Percentiles rank a stretch among this genome's conserved stretches.
Evolutionary conservation across 176 grass and related monocot species (phyloP).

Genomic region (Chloris gayana): DNA sequence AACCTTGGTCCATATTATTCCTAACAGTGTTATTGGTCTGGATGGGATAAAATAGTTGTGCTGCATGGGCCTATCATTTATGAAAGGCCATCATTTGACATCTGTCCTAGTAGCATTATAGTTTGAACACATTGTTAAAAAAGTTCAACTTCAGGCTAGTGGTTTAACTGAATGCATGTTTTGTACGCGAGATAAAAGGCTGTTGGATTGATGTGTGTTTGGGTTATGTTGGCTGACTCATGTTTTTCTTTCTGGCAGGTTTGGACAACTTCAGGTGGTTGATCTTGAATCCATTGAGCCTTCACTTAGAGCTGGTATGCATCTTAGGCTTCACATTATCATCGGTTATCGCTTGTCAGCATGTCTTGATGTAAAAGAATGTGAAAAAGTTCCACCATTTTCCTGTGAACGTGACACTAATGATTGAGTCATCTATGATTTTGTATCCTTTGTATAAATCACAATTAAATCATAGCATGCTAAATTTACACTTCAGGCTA

Average conservation of each 20-base stretch:
- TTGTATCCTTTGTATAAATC: background rate
- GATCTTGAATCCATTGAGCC: conserved; percentile 83
- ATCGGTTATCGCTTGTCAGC: conserved; percentile 2
- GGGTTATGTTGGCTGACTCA: too few relatives aligned
- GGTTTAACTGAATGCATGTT: background rate
- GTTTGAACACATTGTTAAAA: background rate
- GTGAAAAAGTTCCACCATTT: background rate
- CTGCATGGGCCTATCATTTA: background rate
- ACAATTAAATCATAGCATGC: too few relatives aligned
- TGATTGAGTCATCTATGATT: too few relatives aligned
- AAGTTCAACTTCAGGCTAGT: background rate
- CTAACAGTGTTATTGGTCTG: too few relatives aligned
- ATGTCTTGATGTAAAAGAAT: background rate
- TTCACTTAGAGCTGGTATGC: conserved; percentile 79
- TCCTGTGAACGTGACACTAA: too few relatives aligned
- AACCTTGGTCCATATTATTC: too few relatives aligned
- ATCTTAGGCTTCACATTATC: conserved; percentile 29
- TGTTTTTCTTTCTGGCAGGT: too few relatives aligned
- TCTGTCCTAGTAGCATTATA: background rate
- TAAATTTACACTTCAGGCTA: too few relatives aligned
- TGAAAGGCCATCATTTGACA: background rate
- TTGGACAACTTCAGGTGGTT: conserved; percentile 77
- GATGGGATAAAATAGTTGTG: background rate
- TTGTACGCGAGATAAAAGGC: too few relatives aligned
- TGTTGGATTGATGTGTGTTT: too few relatives aligned